phyloP scores from a whole-genome alignment of 768 basidiomycete species.

The Amanita phalloides region DNA sequence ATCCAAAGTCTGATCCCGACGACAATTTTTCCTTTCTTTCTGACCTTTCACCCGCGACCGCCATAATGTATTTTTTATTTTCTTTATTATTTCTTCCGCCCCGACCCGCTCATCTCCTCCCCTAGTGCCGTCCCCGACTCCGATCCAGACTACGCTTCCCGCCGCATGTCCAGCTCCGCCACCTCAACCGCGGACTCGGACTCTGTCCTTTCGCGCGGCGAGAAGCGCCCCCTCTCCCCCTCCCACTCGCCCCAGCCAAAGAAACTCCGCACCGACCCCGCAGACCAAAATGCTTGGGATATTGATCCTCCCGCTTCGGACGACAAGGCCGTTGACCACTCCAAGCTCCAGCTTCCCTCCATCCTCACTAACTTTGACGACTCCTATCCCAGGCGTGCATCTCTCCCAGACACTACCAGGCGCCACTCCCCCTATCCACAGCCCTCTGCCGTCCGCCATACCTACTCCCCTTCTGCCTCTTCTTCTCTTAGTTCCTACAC shows the following conservation, averaged over 20 bases:
- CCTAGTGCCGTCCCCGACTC: constrained; percentile 21
- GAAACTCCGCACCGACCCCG: constrained; percentile 26
- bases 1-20: constrained; percentile 27
- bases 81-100: constrained; percentile 7
- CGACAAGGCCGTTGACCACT: constrained; percentile 31
- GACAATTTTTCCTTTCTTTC: constrained; percentile 27
- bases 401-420: constrained; percentile 46
- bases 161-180: constrained; percentile 75
- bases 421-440: constrained; percentile 47
- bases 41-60: constrained; percentile 38
- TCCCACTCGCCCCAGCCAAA: constrained; percentile 44
- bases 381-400: constrained; percentile 47
- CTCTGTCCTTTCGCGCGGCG: constrained; percentile 45
- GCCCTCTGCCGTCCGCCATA: constrained; percentile 32
- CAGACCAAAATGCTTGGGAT: constrained; percentile 25
- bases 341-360: constrained; percentile 62
- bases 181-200: constrained; percentile 62
- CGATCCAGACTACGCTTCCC: constrained; percentile 46
- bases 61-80: constrained; percentile 25
- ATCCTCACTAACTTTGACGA: constrained; percentile 66
- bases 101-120: constrained; percentile 7
- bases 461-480: constrained; percentile 33
- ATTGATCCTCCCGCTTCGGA: constrained; percentile 22
- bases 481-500: constrained; percentile 38
- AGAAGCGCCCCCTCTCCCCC: constrained; percentile 52